Percentiles rank a stretch among this genome's conserved stretches.
phyloP scores from a whole-genome alignment of 2,329 filamentous ascomycete genomes.

The Chrysoporthe cubensis region DNA sequence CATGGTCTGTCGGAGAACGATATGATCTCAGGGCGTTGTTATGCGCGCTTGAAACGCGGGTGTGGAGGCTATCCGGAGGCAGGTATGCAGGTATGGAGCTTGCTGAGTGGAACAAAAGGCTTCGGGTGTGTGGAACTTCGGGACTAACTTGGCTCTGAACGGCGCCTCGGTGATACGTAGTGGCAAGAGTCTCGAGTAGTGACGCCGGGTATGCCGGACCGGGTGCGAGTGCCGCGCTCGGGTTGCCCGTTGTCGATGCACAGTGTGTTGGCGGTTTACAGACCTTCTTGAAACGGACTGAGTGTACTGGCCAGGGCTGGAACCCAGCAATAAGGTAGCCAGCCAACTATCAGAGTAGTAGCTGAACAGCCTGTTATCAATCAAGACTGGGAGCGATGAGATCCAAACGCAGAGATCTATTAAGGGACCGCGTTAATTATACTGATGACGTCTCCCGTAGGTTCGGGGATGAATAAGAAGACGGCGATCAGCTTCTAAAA shows the following conservation, averaged over 20 bases:
- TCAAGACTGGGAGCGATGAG: background rate
- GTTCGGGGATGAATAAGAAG: background rate
- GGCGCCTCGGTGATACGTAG: background rate
- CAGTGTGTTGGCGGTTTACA: background rate
- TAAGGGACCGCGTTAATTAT: background rate
- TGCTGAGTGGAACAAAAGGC: background rate
- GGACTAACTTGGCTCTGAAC: background rate
- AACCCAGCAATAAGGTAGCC: background rate
- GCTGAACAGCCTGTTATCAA: background rate
- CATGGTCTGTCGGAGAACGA: slow-evolving; percentile 2
- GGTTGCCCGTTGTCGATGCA: background rate
- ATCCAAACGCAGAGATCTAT: too few relatives aligned
- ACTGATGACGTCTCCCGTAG: background rate
- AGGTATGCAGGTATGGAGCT: background rate
- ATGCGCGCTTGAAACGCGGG: slow-evolving; percentile 10
- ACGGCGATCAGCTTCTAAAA: background rate
- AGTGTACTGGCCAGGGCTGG: background rate
- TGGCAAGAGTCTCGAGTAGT: background rate
- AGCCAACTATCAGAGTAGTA: background rate
- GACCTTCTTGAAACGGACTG: slow-evolving; percentile 6
- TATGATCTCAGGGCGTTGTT: background rate
- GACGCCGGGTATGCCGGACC: background rate
- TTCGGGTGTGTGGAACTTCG: slow-evolving; percentile 2
- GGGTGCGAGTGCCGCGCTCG: background rate
- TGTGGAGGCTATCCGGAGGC: background rate